These are phyloP conservation scores for Chlorella sp. DNA, from an alignment of 139 green algal species.

Conservation along the genomic window DNA sequence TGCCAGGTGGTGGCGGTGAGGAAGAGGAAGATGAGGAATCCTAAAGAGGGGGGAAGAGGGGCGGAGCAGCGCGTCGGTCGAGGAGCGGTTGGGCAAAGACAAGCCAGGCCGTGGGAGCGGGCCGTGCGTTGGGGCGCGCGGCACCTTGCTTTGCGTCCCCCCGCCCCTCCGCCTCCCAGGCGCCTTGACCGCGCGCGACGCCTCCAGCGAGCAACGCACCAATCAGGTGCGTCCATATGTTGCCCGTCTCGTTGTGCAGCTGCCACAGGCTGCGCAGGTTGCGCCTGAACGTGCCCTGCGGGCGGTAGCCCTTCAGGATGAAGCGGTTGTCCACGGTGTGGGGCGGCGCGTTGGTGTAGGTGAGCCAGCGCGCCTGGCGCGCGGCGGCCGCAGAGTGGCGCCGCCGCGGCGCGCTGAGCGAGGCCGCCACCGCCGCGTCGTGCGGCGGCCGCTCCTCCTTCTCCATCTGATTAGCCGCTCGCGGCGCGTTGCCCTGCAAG, in stretches of 20 bases:
- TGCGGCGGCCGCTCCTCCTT: too few species aligned
- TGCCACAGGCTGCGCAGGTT: slow-evolving; percentile 77
- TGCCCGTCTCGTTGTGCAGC: slow-evolving; percentile 95
- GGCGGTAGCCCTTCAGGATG: slow-evolving; percentile 78
- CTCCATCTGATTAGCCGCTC: too few species aligned
- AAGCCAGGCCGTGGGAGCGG: background rate
- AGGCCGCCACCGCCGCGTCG: too few species aligned
- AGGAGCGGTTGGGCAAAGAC: background rate
- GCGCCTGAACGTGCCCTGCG: slow-evolving; percentile 53
- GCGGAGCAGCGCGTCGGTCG: background rate
- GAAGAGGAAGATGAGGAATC: slow-evolving; percentile 44
- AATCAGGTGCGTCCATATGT: slow-evolving; percentile 44
- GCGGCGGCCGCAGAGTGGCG: too few species aligned
- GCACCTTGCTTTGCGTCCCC: background rate
- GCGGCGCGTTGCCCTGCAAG: too few species aligned
- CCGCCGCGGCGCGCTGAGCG: too few species aligned
- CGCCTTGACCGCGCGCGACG: background rate
- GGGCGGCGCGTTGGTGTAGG: too few species aligned
- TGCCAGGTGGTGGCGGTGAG: slow-evolving; percentile 32
- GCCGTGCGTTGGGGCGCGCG: background rate
- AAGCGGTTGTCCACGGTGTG: slow-evolving; percentile 89
- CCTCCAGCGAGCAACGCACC: background rate
- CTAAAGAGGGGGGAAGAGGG: background rate
- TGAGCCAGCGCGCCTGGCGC: too few species aligned
- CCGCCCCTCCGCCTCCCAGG: background rate